Conservation (phyloP, 192 early-diverging fungal species). For the Spizellomyces sp. region DNA sequence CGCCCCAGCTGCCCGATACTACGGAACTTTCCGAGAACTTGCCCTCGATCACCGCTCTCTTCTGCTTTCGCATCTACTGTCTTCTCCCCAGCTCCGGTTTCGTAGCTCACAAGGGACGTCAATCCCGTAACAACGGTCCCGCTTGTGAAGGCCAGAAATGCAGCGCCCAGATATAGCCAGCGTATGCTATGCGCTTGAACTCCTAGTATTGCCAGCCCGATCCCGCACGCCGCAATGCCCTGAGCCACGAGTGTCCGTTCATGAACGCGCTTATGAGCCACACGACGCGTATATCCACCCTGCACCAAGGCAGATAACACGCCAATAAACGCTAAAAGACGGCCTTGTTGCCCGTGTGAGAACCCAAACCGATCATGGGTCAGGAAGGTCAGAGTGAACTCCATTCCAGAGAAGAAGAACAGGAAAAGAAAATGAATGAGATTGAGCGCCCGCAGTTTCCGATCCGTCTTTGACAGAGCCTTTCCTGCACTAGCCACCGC, state of each 20-base stretch:
- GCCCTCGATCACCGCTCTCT: conserved; percentile 55
- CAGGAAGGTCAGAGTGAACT: conserved; percentile 96
- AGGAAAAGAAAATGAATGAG: conserved; percentile 83
- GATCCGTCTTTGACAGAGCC: not conserved
- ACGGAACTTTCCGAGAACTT: conserved; percentile 81
- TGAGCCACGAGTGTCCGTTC: conserved; percentile 77
- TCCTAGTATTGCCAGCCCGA: conserved; percentile 68
- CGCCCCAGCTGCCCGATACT: conserved; percentile 90
- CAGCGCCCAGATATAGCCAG: conserved; percentile 70
- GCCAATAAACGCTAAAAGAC: conserved; percentile 83
- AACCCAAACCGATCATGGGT: conserved; percentile 92
- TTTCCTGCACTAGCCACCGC: not conserved
- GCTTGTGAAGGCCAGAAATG: conserved; percentile 87
- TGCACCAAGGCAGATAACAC: conserved; percentile 86
- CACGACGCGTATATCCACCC: conserved; percentile 88
- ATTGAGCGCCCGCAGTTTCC: conserved; percentile 52
- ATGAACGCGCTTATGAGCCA: conserved; percentile 56
- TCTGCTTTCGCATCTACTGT: conserved; percentile 2
- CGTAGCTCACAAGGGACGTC: conserved; percentile 69
- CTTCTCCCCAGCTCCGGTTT: conserved; percentile 29
- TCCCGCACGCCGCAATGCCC: conserved; percentile 70
- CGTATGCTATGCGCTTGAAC: conserved; percentile 39
- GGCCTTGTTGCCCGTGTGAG: conserved; percentile 84
- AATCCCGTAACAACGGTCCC: conserved; percentile 95
- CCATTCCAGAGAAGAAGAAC: conserved; percentile 96